These are phyloP conservation scores for Paramecium bursaria DNA, from an alignment of 73 alveolate genomes.

Conservation along the genomic window DNA sequence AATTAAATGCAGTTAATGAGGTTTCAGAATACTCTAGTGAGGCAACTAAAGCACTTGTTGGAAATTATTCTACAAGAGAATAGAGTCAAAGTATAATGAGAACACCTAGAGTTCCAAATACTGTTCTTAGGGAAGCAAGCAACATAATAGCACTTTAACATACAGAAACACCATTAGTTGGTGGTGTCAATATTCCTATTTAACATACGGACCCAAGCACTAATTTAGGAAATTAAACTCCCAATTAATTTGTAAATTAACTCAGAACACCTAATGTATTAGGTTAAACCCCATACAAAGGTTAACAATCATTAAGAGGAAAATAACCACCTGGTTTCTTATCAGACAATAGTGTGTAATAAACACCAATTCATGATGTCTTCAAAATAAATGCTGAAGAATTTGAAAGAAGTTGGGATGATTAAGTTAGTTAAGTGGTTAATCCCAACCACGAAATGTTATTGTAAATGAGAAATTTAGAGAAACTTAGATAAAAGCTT, in stretches of 20 bases:
- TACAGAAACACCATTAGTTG: conserved; percentile 88
- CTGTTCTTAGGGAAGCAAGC: conserved; percentile 84
- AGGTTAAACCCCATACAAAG: not conserved
- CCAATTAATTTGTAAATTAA: conserved; percentile 53
- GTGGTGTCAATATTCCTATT: conserved; percentile 74
- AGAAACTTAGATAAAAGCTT: conserved; percentile 6
- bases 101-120: conserved; percentile 82
- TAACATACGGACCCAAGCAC: conserved; percentile 43
- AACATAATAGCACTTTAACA: conserved; percentile 75
- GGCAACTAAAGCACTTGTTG: conserved; percentile 84
- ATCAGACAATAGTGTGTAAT: not conserved
- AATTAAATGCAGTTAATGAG: conserved; percentile 52
- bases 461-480: not conserved
- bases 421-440: conserved; percentile 11
- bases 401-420: conserved; percentile 66
- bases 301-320: too few species aligned
- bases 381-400: conserved; percentile 60
- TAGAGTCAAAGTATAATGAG: conserved; percentile 72
- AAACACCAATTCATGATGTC: conserved; percentile 55
- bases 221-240: conserved; percentile 59
- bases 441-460: conserved; percentile 58
- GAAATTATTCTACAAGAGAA: conserved; percentile 73
- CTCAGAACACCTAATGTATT: conserved; percentile 9
- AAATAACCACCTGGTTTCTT: not conserved
- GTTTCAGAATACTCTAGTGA: conserved; percentile 64